Evolutionary conservation across 2,329 filamentous ascomycete genomes (phyloP).

Genomic region (Alternaria consortialis): DNA sequence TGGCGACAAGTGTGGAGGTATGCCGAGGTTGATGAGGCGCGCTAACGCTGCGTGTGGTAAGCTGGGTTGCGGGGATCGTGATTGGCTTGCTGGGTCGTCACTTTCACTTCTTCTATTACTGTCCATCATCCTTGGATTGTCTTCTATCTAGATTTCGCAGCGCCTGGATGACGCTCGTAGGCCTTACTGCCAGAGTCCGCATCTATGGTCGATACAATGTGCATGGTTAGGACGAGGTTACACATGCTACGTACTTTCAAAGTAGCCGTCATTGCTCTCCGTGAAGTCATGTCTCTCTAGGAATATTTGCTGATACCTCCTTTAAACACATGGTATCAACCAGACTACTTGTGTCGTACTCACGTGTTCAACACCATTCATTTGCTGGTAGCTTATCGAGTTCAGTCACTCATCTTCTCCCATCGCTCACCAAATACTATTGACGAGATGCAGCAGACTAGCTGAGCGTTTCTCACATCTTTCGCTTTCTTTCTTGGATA

Average conservation of each 20-base stretch:
- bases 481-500: neutral
- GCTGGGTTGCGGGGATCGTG: slow-evolving; percentile 4
- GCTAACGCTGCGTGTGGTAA: neutral
- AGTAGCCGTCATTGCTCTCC: neutral
- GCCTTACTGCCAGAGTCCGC: too few relatives aligned
- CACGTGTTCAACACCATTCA: too few relatives aligned
- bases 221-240: neutral
- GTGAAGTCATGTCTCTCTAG: neutral
- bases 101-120: neutral
- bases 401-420: too few relatives aligned
- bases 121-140: neutral
- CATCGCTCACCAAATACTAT: neutral
- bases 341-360: too few relatives aligned
- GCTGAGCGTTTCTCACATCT: neutral
- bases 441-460: neutral
- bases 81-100: slow-evolving; percentile 10
- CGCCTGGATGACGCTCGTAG: neutral
- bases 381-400: too few relatives aligned
- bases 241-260: neutral
- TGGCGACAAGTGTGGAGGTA: slow-evolving; percentile 4
- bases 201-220: neutral
- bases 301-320: neutral
- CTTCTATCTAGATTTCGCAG: neutral
- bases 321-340: too few relatives aligned
- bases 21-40: slow-evolving; percentile 15